Evolutionary conservation across 2,329 filamentous ascomycete species (phyloP), one percentile per base, ranked within the genome.

Genomic region (Aureobasidium sp.): DNA sequence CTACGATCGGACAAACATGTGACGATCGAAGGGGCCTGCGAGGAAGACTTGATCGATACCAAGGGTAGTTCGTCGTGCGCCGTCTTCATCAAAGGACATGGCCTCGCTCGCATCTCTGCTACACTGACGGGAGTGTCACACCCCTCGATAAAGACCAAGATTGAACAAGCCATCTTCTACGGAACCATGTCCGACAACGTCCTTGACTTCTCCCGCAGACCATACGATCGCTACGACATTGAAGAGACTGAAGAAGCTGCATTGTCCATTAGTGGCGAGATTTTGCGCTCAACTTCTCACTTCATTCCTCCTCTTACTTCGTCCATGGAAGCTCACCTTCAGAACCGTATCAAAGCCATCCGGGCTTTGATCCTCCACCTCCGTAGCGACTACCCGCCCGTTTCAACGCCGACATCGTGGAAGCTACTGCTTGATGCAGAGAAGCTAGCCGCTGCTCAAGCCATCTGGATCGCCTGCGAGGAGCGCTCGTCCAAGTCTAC

Each of bases 141-240:
- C 66, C 84, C 96, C 17, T 92, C 89, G 1, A 89, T 90, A 7
- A 94, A 91, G 75, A 90, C 86, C 75, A 96, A 94, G 75, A 82
- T 99, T 44, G 91, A 97, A 71, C 92, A 99, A 76, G 92, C 92
- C 2, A 89, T 97, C 1, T 97, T 97, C 75, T 97, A 91, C 71
- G 92, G 92, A 1, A 85, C 85, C 52, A 86, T 89, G 71, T 82
- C 87, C 65, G 86, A 90, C 69, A 97, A 91, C 68, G 89, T 93
- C n/a, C 77, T 99, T n/a, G 86, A 91, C 65, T 91, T 99, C 68
- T 84, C 87, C 47, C 84, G 84, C 65, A 64, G 60, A 17, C 22
- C 49, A 9, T 34, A 61, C 29, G 78, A 87, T 51, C 80, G 82
- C 4, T 96, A 94, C 66, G 79, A 84, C 0, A 75, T 82, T 20